phyloP scores from a whole-genome alignment of 2,329 filamentous ascomycete species.

The Stagonosporopsis rhizophila region DNA sequence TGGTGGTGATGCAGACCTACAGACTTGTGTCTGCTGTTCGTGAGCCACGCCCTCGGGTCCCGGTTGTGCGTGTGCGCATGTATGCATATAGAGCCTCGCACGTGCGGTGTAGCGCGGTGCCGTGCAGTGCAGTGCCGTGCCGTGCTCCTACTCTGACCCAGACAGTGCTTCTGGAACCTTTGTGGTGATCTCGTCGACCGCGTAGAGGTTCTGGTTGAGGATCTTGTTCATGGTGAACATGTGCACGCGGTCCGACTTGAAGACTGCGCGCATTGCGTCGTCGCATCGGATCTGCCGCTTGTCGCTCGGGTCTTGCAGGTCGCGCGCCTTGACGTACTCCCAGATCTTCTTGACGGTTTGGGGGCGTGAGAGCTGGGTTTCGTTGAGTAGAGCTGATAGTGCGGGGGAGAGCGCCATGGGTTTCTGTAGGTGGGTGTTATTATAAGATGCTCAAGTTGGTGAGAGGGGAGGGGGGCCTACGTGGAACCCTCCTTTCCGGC shows the following conservation, averaged over 20 bases:
- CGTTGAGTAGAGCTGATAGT: slow-evolving; percentile 73
- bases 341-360: slow-evolving; percentile 97
- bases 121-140: too few relatives aligned
- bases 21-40: neutral
- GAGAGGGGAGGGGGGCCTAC: slow-evolving; percentile 54
- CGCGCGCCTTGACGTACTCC: slow-evolving; percentile 88
- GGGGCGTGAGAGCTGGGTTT: slow-evolving; percentile 84
- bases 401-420: slow-evolving; percentile 76
- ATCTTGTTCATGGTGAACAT: slow-evolving; percentile 99
- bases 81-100: neutral
- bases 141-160: neutral
- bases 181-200: slow-evolving; percentile 68
- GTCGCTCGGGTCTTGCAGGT: slow-evolving; percentile 89
- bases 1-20: too few relatives aligned
- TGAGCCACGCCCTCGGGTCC: neutral
- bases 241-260: slow-evolving; percentile 88
- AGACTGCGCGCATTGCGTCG: slow-evolving; percentile 87
- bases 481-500: slow-evolving; percentile 89
- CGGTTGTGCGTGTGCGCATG: neutral
- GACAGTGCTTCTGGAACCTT: neutral
- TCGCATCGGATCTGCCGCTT: slow-evolving; percentile 94
- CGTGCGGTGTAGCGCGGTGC: too few relatives aligned
- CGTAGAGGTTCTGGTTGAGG: slow-evolving; percentile 87
- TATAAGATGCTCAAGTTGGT: neutral
- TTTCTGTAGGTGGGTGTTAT: slow-evolving; percentile 58